Evolutionary conservation across 1,284 basidiomycete genomes (phyloP).

Genomic region (Peniophora sp.): DNA sequence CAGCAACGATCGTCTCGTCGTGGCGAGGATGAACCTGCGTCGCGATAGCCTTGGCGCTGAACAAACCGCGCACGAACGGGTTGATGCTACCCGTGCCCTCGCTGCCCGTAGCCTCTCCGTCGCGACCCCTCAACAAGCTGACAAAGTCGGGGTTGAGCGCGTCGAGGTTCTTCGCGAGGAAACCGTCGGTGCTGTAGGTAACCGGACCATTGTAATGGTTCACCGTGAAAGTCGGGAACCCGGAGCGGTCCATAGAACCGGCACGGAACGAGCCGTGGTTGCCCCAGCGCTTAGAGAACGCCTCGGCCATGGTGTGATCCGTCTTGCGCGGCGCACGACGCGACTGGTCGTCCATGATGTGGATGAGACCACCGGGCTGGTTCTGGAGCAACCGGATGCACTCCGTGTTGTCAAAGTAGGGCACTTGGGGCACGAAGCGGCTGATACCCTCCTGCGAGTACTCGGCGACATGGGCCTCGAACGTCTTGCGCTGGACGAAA

Average conservation of each 20-base stretch:
- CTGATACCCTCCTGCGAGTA: constrained; percentile 83
- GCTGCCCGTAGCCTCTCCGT: constrained; percentile 35
- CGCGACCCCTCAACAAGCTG: constrained; percentile 69
- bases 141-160: constrained; percentile 92
- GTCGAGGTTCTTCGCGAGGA: constrained; percentile 87
- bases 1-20: constrained; percentile 90
- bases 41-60: constrained; percentile 81
- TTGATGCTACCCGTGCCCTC: constrained; percentile 76
- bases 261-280: constrained; percentile 89
- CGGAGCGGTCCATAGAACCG: constrained; percentile 67
- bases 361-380: constrained; percentile 84
- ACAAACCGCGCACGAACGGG: constrained; percentile 87
- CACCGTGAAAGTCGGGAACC: constrained; percentile 84
- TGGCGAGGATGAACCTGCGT: constrained; percentile 87
- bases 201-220: constrained; percentile 90
- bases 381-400: constrained; percentile 84
- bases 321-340: constrained; percentile 42
- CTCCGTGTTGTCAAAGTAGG: constrained; percentile 91
- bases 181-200: constrained; percentile 84
- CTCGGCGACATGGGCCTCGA: constrained; percentile 75
- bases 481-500: constrained; percentile 76
- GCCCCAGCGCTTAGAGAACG: constrained; percentile 90
- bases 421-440: constrained; percentile 59
- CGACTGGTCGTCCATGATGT: constrained; percentile 97
- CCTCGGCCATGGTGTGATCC: constrained; percentile 90